Evolutionary conservation across 139 green algal genomes (phyloP), one percentile per base, ranked within the genome.

Genomic region (Desmodesmus armatus): DNA sequence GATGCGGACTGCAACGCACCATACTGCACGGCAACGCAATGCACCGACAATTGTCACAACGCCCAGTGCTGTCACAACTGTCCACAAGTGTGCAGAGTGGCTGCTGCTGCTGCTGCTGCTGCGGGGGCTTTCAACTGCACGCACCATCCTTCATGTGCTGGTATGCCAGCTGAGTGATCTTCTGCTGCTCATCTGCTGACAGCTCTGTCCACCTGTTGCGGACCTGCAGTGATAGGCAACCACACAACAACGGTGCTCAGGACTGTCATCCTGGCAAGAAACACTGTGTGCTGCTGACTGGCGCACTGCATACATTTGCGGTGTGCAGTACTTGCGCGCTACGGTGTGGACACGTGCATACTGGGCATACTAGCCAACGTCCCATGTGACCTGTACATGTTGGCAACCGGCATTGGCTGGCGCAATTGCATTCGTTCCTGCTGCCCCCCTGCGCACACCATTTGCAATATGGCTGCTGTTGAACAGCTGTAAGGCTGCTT

Each of bases 81-180:
- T n/a, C n/a, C n/a, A n/a, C n/a, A n/a, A n/a, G n/a, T n/a, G n/a
- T n/a, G n/a, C n/a, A n/a, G n/a, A n/a, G n/a, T n/a, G n/a, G 67
- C 35, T 55, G 47, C 47, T 55, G 47, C 47, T 55, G 13, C 13
- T 55, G 47, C 47, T 55, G 47, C 47, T 55, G 9, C 66, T 74
- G 19, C 17, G 17, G 35, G 66, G 51, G 17, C 51, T 62, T 1
- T 62, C 17, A 62, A 2, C 0, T 51, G 15, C 69, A 27, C 63
- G 5, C 65, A 88, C 84, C 84, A 44, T 84, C 77, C 9, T 83
- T 67, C 55, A 86, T 65, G 73, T 83, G 80, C 58, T 89, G 85
- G 72, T 83, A 89, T 3, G 85, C 71, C 47, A 89, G 44, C 78
- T 89, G 85, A 4, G 60, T 62, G n/a, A 89, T 60, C 60, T 85